Evolutionary conservation across 1,284 basidiomycete species (phyloP), one percentile per base, ranked within the genome.

Genomic region (Wolfiporia cocos): DNA sequence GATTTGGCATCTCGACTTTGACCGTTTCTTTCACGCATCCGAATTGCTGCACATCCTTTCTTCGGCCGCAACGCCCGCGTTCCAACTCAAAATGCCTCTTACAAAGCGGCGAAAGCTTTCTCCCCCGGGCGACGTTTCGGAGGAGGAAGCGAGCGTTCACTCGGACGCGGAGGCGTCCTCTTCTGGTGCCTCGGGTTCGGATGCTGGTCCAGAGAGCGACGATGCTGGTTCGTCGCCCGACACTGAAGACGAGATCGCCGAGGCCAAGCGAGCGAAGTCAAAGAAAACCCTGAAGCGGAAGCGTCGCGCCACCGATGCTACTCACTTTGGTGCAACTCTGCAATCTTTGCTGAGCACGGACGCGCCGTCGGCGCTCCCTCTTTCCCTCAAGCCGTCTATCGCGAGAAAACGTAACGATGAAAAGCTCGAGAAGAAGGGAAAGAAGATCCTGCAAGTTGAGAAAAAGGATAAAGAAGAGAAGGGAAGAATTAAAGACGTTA

Each of bases 241-340:
- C 54, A 80, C 78, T 14, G 78, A 78, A 12, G 78, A 81, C 49
- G 81, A 86, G 54, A 77, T 86, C 38, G 68, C 69, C 15, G 65
- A 62, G 10, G 59, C 73, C 33, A 74, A 73, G 51, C 62, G 61
- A 33, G 55, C 64, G 52, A 89, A 88, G 59, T 88, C 86, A 10
- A 79, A 74, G 46, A 82, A 88, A 59, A 90, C 86, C 0, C 63
- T 74, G 44, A 90, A 90, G 61, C 76, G 86, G 50, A 90, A 89
- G 69, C 73, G 82, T 34, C 71, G 86, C 39, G 86, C 86, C 21
- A 86, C 86, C 7, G 78, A 76, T 43, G 69, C 81, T n/a, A 73
- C 76, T 22, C 76, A 74, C 37, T 90, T 90, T 54, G 87, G 85
- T 49, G 68, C 74, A 39, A 79, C 84, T 4, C 68, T 90, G 22